These are phyloP conservation scores for Leptomonas pyrrhocoris DNA, from an alignment of 208 protist genomes.

Conservation along the genomic window DNA sequence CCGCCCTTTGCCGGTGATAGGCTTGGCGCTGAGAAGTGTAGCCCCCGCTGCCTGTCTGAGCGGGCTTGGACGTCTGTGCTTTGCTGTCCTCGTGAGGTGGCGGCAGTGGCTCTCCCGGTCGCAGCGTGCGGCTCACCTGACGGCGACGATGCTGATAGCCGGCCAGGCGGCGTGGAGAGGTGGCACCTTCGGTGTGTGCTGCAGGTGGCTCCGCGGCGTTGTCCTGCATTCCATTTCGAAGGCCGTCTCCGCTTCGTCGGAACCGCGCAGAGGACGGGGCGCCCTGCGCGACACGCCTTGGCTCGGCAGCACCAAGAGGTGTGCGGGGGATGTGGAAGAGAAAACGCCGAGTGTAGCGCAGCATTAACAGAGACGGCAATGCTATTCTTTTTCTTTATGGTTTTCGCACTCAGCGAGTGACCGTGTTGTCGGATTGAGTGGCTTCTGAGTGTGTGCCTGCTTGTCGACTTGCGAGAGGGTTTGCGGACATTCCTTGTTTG, in stretches of 20 bases:
- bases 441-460: too few relatives aligned
- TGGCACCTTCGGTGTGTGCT: background rate
- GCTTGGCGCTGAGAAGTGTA: constrained; percentile 37
- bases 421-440: too few relatives aligned
- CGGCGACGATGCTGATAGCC: background rate
- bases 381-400: too few relatives aligned
- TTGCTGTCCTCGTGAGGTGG: background rate
- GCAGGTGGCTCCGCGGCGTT: background rate
- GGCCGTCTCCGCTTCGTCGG: background rate
- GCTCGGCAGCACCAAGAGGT: background rate
- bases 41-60: background rate
- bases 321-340: constrained; percentile 27
- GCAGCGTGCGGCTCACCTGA: constrained; percentile 8
- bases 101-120: constrained; percentile 24
- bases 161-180: background rate
- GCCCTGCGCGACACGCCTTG: constrained; percentile 6
- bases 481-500: too few relatives aligned
- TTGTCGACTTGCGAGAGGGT: too few relatives aligned
- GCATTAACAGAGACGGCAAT: constrained; percentile 2
- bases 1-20: constrained; percentile 25
- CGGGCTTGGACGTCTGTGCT: background rate
- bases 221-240: constrained; percentile 5
- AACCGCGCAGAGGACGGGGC: background rate
- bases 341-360: constrained; percentile 5
- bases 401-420: too few relatives aligned